phyloP scores from a whole-genome alignment of 2,329 filamentous ascomycete genomes.

The Pleomassaria siparia region DNA sequence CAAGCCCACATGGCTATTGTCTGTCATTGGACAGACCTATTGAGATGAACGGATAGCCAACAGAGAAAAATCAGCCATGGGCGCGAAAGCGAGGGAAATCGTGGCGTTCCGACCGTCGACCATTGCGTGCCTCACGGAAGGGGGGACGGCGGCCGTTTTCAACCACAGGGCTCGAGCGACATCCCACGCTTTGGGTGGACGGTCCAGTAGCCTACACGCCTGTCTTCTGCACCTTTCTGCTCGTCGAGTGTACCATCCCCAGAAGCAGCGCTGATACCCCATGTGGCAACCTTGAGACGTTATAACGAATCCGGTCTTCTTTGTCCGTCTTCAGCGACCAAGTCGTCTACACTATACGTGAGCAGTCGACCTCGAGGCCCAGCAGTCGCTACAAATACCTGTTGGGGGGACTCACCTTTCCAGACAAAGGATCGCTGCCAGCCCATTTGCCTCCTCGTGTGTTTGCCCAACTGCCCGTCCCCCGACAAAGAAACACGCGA shows the following conservation, averaged over 20 bases:
- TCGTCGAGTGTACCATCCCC: conserved; percentile 22
- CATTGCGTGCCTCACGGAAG: conserved; percentile 23
- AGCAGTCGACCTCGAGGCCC: conserved; percentile 36
- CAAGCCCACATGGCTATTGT: conserved; percentile 28
- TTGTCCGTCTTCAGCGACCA: conserved; percentile 45
- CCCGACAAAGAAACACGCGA: conserved; percentile 37
- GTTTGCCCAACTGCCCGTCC: conserved; percentile 26
- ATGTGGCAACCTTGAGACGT: conserved; percentile 36
- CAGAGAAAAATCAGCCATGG: conserved; percentile 14
- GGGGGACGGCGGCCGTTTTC: conserved; percentile 33
- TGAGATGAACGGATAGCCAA: conserved; percentile 18
- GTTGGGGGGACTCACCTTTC: conserved; percentile 29
- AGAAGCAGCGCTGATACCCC: conserved; percentile 38
- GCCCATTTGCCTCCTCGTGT: conserved; percentile 36
- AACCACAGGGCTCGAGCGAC: conserved; percentile 26
- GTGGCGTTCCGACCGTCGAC: conserved; percentile 28
- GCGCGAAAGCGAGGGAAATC: conserved; percentile 21
- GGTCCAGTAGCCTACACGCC: conserved; percentile 21
- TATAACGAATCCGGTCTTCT: conserved; percentile 42
- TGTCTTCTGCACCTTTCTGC: conserved; percentile 23
- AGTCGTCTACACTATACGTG: conserved; percentile 35
- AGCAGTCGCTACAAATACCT: conserved; percentile 44
- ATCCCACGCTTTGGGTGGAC: conserved; percentile 26
- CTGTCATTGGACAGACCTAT: conserved; percentile 24
- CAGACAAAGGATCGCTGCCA: conserved; percentile 41